Conservation (phyloP, 1,139 yeast genomes). For the Geotrichum fermentans region DNA sequence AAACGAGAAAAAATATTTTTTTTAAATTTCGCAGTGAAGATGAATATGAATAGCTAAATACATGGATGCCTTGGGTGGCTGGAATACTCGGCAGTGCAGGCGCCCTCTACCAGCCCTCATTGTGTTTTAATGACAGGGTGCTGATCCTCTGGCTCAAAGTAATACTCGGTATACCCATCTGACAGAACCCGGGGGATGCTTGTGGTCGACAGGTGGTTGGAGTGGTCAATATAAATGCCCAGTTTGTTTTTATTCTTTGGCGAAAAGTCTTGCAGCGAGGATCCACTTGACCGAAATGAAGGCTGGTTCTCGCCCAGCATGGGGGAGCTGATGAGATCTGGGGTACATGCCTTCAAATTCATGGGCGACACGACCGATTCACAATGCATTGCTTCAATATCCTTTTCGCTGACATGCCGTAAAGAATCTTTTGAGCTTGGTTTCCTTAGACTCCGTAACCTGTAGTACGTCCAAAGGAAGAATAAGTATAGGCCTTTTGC, state of each 20-base stretch:
- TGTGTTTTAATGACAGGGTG: too few species aligned
- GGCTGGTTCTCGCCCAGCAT: neutral
- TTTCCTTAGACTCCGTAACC: neutral
- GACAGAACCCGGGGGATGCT: neutral
- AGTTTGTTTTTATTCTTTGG: neutral
- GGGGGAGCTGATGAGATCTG: neutral
- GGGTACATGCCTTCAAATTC: too few species aligned
- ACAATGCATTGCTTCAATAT: neutral
- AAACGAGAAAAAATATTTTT: too few species aligned
- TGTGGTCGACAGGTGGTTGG: conserved; percentile 1
- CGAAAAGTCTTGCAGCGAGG: neutral
- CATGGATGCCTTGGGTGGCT: too few species aligned
- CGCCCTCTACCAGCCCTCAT: too few species aligned
- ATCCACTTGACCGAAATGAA: neutral
- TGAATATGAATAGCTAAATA: too few species aligned
- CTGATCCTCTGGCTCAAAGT: too few species aligned
- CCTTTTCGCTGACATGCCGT: neutral
- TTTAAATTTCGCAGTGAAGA: too few species aligned
- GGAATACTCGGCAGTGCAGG: too few species aligned
- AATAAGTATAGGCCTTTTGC: neutral
- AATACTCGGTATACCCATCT: neutral
- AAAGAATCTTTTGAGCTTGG: neutral
- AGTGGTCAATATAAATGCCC: neutral
- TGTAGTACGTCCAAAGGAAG: neutral
- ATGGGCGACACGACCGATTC: too few species aligned